phyloP scores from a whole-genome alignment of 202 grass and related monocot species.

The Setaria viridis region DNA sequence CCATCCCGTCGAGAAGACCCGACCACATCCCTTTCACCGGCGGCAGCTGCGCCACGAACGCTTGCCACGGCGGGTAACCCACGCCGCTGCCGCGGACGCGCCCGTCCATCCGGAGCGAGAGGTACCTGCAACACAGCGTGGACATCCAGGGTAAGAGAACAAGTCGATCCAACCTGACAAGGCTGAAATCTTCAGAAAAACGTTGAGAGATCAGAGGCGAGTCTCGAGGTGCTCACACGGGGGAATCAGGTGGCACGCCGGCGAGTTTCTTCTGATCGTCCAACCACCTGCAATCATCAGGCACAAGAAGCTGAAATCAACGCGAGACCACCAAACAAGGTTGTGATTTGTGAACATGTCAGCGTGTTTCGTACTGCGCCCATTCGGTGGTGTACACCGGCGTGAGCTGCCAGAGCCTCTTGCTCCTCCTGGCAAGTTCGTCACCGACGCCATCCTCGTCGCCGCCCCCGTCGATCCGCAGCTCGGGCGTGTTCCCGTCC shows the following conservation, averaged over 20 bases:
- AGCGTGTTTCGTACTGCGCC: slow-evolving; percentile 62
- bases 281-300: slow-evolving; percentile 67
- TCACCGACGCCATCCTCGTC: background rate
- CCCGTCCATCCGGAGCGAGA: slow-evolving; percentile 96
- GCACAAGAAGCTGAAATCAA: background rate
- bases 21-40: slow-evolving; percentile 92
- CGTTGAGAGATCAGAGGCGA: slow-evolving; percentile 13
- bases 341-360: background rate
- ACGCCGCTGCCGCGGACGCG: slow-evolving; percentile 92
- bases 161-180: background rate
- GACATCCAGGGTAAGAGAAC: background rate
- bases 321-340: background rate
- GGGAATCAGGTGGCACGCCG: slow-evolving; percentile 72
- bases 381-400: slow-evolving; percentile 69
- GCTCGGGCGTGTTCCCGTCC: slow-evolving; percentile 56
- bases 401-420: slow-evolving; percentile 81
- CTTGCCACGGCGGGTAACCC: slow-evolving; percentile 90
- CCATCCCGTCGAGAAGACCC: slow-evolving; percentile 90
- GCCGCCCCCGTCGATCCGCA: slow-evolving; percentile 47
- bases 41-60: slow-evolving; percentile 91
- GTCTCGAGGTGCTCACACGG: slow-evolving; percentile 64
- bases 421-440: slow-evolving; percentile 51
- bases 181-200: slow-evolving; percentile 12
- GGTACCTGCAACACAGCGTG: slow-evolving; percentile 56
- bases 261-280: slow-evolving; percentile 92